phyloP scores from a whole-genome alignment of 495 filamentous ascomycete species.

The Penicillium ochrochloron region DNA sequence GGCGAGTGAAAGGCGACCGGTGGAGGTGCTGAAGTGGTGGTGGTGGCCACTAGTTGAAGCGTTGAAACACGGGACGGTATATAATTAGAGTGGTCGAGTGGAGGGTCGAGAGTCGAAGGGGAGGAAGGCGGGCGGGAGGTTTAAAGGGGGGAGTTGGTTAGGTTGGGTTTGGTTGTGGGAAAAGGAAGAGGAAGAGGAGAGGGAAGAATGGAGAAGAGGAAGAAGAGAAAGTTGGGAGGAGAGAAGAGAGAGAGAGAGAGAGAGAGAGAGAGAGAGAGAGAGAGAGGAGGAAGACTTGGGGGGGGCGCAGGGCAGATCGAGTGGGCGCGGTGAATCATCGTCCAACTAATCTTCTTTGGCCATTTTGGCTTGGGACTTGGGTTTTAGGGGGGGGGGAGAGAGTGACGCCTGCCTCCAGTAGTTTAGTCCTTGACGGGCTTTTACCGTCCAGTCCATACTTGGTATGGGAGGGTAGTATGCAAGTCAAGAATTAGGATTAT shows the following conservation, averaged over 20 bases:
- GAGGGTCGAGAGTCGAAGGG: background rate
- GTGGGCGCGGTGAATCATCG: slow-evolving; percentile 20
- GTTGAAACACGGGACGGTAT: slow-evolving; percentile 13
- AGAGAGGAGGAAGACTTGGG: slow-evolving; percentile 10
- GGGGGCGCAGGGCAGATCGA: background rate
- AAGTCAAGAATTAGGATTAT: background rate
- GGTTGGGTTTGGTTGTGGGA: slow-evolving; percentile 16
- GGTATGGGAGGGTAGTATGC: background rate
- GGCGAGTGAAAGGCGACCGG: slow-evolving; percentile 18
- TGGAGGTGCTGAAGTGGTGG: slow-evolving; percentile 12
- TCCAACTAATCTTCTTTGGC: background rate
- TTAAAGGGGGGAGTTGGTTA: slow-evolving; percentile 7
- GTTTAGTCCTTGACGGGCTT: background rate
- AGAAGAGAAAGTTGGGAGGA: slow-evolving; percentile 1
- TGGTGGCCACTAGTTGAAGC: slow-evolving; percentile 3
- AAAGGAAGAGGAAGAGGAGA: slow-evolving; percentile 26
- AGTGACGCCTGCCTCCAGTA: background rate
- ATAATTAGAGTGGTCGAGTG: slow-evolving; percentile 17
- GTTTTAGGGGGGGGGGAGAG: background rate
- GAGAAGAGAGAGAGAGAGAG: slow-evolving; percentile 20
- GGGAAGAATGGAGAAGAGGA: slow-evolving; percentile 28
- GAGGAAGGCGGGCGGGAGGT: slow-evolving; percentile 6
- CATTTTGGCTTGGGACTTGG: background rate
- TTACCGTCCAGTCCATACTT: background rate
- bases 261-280: slow-evolving; percentile 25